Conservation (phyloP, 306 rosid genomes). For the Dalbergia oliveri region DNA sequence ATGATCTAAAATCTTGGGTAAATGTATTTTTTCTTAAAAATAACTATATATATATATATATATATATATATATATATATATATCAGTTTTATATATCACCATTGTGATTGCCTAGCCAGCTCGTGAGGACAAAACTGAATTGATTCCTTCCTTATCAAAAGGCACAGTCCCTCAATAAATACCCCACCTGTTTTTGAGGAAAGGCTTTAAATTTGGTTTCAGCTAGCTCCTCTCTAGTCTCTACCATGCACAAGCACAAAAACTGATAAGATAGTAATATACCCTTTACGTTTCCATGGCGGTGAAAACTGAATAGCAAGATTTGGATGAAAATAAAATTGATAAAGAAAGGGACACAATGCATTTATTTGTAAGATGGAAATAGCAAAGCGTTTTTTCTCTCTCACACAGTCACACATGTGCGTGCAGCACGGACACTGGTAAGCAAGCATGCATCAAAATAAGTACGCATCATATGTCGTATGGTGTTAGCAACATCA, state of each 20-base stretch:
- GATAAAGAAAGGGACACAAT: neutral
- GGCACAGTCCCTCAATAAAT: slow-evolving; percentile 30
- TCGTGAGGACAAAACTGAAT: slow-evolving; percentile 1
- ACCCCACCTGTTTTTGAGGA: neutral
- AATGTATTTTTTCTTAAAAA: no score
- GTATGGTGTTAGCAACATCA: no score
- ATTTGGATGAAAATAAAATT: neutral
- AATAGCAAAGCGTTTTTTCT: slow-evolving; percentile 7
- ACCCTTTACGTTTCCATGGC: slow-evolving; percentile 25
- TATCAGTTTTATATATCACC: no score
- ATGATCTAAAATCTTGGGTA: no score
- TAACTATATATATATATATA: no score
- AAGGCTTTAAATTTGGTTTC: slow-evolving; percentile 6
- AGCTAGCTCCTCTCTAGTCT: neutral
- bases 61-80: no score
- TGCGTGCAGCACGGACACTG: slow-evolving; percentile 9
- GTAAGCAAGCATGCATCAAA: neutral
- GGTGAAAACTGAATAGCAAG: neutral
- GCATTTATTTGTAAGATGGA: slow-evolving; percentile 45
- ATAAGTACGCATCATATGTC: neutral
- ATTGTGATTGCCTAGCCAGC: slow-evolving; percentile 19
- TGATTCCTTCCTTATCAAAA: slow-evolving; percentile 28
- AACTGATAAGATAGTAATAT: slow-evolving; percentile 20
- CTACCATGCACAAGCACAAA: slow-evolving; percentile 39
- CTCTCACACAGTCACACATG: neutral